These are phyloP conservation scores for Xerocomus brunneocitrinus DNA, from an alignment of 768 basidiomycete species.

Conservation along the genomic window DNA sequence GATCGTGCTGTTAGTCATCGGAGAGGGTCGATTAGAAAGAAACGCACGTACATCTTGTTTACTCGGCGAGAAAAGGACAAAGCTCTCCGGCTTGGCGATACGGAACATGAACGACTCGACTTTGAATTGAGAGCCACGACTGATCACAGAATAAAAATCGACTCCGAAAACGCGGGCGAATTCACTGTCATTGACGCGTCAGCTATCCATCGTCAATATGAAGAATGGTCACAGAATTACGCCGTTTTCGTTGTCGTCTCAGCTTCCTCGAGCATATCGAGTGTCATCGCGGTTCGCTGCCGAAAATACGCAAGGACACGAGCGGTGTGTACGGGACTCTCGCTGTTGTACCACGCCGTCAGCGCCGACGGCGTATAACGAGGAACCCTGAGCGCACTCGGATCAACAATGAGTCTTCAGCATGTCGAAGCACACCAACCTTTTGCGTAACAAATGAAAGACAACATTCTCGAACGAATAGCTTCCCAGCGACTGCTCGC, in stretches of 20 bases:
- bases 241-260: slow-evolving; percentile 88
- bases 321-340: slow-evolving; percentile 49
- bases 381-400: slow-evolving; percentile 53
- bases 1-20: background rate
- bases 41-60: slow-evolving; percentile 63
- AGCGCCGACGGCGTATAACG: slow-evolving; percentile 60
- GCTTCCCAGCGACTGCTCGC: slow-evolving; percentile 68
- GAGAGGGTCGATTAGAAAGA: background rate
- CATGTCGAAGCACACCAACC: slow-evolving; percentile 42
- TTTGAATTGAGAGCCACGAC: slow-evolving; percentile 95
- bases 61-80: slow-evolving; percentile 86
- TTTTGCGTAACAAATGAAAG: slow-evolving; percentile 70
- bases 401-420: slow-evolving; percentile 1
- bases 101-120: slow-evolving; percentile 99
- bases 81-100: slow-evolving; percentile 93
- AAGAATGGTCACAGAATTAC: slow-evolving; percentile 36
- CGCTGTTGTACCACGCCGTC: slow-evolving; percentile 63
- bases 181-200: slow-evolving; percentile 53
- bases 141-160: slow-evolving; percentile 94
- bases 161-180: slow-evolving; percentile 97
- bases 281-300: slow-evolving; percentile 59
- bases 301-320: slow-evolving; percentile 60
- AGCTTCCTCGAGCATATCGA: slow-evolving; percentile 76
- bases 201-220: background rate
- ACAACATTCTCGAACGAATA: slow-evolving; percentile 90